Base-by-base conservation (phyloP, 495 filamentous ascomycete genomes). In the Aspergillus baeticus region DNA sequence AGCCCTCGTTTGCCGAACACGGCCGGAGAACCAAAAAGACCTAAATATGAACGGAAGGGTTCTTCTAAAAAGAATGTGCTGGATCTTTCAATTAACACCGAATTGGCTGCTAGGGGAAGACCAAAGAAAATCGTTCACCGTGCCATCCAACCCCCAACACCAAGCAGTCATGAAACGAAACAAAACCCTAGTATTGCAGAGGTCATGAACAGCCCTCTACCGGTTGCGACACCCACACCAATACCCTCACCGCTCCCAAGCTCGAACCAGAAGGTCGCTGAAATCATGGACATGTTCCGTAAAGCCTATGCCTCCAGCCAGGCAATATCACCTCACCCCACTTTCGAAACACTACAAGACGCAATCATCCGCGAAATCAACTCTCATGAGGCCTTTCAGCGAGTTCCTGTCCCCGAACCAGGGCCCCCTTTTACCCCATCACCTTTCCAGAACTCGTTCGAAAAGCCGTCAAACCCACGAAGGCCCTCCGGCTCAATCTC, bases 311-410 rank as follows among this genome's bases (percentile, higher is more conserved):
- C 57, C 29, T 68, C 73, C 6, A 67, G 59, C 2, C 68, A 67
- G 18, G 59, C 54, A n/a, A 22, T 71, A 7, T 70, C 65, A 17
- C 49, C 69, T 6, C 66, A 75, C 41, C 69, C 76, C 8, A 75
- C 74, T 1, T 76, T 73, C 35, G 76, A 78, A 58, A 69, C 70
- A 14, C 60, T 78, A 10, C 74, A 78, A 51, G 76, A 78, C 61
- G 72, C 74, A 34, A 78, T 78, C 39, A 62, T 78, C 21, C 69
- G 76, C 10, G 76, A 78, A 52, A 75, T 78, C 50, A 78, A 78
- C 35, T 78, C 76, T 2, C 76, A 78, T 43, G 76, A 78, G 37
- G 76, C 76, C 11, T 78, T 78, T 49, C 65, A 60, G 15, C 65
- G 66, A 14, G 69, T 78, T 8, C 69, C 74, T 37, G 37, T 71